These are phyloP conservation scores for Sarocladiaceae sp. DNA, from an alignment of 2,329 filamentous ascomycete species.

Conservation along the genomic window DNA sequence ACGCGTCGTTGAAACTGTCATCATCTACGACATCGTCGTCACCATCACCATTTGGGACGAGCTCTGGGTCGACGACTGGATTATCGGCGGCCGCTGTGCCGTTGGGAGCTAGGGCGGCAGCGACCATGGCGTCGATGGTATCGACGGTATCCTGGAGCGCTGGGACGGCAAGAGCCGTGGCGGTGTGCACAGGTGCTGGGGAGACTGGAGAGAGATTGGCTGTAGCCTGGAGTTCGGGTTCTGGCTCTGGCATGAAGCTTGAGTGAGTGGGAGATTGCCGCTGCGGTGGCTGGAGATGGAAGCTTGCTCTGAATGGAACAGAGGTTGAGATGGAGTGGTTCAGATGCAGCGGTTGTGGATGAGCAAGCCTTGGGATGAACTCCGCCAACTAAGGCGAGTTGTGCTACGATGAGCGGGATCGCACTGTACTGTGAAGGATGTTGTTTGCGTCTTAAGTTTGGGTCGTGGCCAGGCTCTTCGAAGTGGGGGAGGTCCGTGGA, in stretches of 20 bases:
- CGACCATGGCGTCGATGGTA: constrained; percentile 42
- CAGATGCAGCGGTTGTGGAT: not conserved
- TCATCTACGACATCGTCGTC: constrained; percentile 37
- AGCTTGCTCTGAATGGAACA: constrained; percentile 1
- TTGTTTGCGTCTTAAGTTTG: not conserved
- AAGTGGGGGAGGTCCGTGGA: not conserved
- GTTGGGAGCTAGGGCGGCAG: constrained; percentile 27
- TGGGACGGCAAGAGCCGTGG: constrained; percentile 43
- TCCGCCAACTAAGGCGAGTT: not conserved
- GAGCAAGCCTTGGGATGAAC: not conserved
- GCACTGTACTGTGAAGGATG: not conserved
- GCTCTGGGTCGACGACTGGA: constrained; percentile 26
- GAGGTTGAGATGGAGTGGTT: constrained; percentile 2
- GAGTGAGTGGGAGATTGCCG: not conserved
- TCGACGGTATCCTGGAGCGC: constrained; percentile 50
- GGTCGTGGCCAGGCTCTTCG: not conserved
- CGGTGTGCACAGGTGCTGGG: constrained; percentile 42
- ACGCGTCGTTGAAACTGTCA: constrained; percentile 45
- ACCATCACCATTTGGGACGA: constrained; percentile 28
- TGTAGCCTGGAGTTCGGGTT: constrained; percentile 46
- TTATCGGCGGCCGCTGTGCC: constrained; percentile 19
- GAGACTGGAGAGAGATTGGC: constrained; percentile 50
- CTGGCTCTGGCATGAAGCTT: constrained; percentile 40
- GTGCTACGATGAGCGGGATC: constrained; percentile 5
- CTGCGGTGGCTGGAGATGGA: not conserved